phyloP scores from a whole-genome alignment of 2,329 filamentous ascomycete genomes.

The Fusarium buharicum region DNA sequence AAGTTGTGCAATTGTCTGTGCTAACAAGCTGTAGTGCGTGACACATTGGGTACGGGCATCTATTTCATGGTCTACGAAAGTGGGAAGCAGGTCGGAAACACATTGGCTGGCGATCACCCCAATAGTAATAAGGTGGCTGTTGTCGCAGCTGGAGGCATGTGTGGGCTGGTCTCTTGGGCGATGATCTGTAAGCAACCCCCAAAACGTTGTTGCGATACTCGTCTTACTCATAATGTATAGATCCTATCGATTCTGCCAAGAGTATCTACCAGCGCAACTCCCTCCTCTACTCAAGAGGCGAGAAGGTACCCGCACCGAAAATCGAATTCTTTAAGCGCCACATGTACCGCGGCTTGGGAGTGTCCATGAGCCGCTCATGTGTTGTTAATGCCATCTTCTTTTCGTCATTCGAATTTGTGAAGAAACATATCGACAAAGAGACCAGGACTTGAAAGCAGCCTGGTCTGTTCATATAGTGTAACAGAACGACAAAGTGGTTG shows the following conservation, averaged over 20 bases:
- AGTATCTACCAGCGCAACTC: constrained; percentile 87
- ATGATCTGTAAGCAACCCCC: constrained; percentile 68
- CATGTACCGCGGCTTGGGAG: constrained; percentile 85
- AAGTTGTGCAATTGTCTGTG: background rate
- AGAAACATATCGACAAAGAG: constrained; percentile 70
- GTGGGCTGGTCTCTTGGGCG: constrained; percentile 86
- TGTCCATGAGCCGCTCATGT: constrained; percentile 84
- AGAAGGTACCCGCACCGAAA: constrained; percentile 72
- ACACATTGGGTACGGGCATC: constrained; percentile 83
- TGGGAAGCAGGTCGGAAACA: constrained; percentile 82
- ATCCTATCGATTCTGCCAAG: constrained; percentile 83
- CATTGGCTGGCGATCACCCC: constrained; percentile 74
- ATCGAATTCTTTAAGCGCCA: constrained; percentile 80
- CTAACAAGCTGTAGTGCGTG: constrained; percentile 68
- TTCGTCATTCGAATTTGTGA: constrained; percentile 85
- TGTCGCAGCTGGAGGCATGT: constrained; percentile 80
- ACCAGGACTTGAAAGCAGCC: constrained; percentile 19
- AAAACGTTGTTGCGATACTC: background rate
- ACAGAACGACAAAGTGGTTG: background rate
- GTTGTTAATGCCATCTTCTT: constrained; percentile 91
- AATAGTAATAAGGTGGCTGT: constrained; percentile 85
- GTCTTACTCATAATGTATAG: constrained; percentile 48
- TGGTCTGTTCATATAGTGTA: background rate
- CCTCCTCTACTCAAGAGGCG: constrained; percentile 73
- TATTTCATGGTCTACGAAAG: constrained; percentile 94